Conservation (phyloP, 495 filamentous ascomycete species). For the Penicillium verhagenii region DNA sequence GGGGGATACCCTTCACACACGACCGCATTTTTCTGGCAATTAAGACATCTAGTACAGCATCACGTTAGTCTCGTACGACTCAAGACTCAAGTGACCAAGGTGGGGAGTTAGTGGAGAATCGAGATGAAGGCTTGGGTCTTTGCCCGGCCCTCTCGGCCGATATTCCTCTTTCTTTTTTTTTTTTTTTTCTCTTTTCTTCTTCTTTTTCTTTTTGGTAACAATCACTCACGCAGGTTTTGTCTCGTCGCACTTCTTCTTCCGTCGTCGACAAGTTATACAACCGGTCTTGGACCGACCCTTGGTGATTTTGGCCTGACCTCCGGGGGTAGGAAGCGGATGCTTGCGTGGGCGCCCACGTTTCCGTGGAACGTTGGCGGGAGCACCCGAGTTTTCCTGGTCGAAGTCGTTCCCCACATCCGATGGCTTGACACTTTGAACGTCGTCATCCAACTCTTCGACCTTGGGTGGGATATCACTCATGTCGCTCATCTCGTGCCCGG, state of each 20-base stretch:
- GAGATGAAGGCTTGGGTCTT: too few relatives aligned
- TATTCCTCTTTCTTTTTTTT: neutral
- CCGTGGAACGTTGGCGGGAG: conserved; percentile 43
- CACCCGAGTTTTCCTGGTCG: conserved; percentile 25
- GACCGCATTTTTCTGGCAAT: conserved; percentile 92
- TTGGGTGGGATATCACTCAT: conserved; percentile 36
- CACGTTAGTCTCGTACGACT: neutral
- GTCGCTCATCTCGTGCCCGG: conserved; percentile 10
- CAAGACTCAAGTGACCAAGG: neutral
- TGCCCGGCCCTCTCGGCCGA: neutral
- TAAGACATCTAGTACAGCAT: conserved; percentile 56
- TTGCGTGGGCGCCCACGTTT: conserved; percentile 82
- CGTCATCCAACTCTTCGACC: conserved; percentile 47
- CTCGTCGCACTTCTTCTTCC: conserved; percentile 98
- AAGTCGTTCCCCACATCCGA: conserved; percentile 27
- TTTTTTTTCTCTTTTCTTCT: too few relatives aligned
- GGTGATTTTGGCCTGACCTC: conserved; percentile 63
- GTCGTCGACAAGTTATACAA: conserved; percentile 84
- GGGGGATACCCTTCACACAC: conserved; percentile 92
- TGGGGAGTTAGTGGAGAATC: too few relatives aligned
- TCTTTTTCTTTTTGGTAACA: too few relatives aligned
- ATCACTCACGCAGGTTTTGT: conserved; percentile 68
- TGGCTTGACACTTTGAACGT: conserved; percentile 39
- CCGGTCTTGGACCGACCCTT: conserved; percentile 94
- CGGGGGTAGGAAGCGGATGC: conserved; percentile 62